These are phyloP conservation scores for Kwoniella sp. DNA, from an alignment of 768 basidiomycete species.

Conservation along the genomic window DNA sequence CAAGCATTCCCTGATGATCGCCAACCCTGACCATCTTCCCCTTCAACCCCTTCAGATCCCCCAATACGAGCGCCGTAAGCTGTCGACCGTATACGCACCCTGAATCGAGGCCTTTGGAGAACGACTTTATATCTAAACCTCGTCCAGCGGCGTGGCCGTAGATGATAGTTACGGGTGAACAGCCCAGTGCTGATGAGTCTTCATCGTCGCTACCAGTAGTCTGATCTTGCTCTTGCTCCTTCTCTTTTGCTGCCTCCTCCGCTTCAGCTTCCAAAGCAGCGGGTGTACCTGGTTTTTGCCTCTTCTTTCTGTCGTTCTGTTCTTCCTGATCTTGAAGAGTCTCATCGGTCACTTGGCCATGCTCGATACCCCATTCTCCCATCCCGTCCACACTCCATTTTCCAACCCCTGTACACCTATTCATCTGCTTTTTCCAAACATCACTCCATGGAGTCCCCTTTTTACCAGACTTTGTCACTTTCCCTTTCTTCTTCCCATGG, in stretches of 20 bases:
- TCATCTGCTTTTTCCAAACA: slow-evolving; percentile 62
- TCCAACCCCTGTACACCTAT: slow-evolving; percentile 44
- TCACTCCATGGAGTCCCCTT: slow-evolving; percentile 73
- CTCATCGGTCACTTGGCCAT: slow-evolving; percentile 28
- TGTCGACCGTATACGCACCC: slow-evolving; percentile 76
- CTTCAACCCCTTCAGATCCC: slow-evolving; percentile 43
- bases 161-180: slow-evolving; percentile 63
- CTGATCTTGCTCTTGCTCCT: background rate
- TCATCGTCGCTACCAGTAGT: background rate
- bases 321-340: slow-evolving; percentile 58
- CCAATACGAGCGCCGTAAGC: slow-evolving; percentile 71
- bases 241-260: slow-evolving; percentile 4
- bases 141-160: slow-evolving; percentile 81
- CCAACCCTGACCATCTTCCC: slow-evolving; percentile 62
- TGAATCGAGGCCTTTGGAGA: slow-evolving; percentile 81
- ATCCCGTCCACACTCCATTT: slow-evolving; percentile 58
- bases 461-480: slow-evolving; percentile 57
- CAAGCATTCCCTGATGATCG: slow-evolving; percentile 62
- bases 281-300: slow-evolving; percentile 33
- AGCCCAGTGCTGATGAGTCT: slow-evolving; percentile 24
- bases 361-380: slow-evolving; percentile 57
- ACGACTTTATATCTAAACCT: slow-evolving; percentile 78
- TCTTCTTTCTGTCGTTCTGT: slow-evolving; percentile 38
- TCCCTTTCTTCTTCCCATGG: slow-evolving; percentile 55
- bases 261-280: slow-evolving; percentile 12